These are phyloP conservation scores for Trichoderma atroviride DNA, from an alignment of 2,329 filamentous ascomycete species.

Conservation along the genomic window DNA sequence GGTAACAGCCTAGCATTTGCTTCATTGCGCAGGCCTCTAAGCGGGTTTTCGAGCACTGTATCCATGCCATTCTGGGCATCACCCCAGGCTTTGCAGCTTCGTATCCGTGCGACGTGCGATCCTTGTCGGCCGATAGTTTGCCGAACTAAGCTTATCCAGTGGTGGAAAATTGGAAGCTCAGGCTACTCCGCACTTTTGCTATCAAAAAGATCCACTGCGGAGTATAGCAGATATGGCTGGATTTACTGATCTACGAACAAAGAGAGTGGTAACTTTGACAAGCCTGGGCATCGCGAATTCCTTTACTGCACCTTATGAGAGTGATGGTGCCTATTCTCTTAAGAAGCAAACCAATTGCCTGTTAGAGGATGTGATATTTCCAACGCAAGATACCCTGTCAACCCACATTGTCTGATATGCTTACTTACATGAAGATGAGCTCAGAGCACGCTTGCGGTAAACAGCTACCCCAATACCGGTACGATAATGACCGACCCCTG, in stretches of 20 bases:
- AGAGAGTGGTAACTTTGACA: background rate
- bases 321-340: background rate
- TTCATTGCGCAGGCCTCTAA: background rate
- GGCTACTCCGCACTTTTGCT: slow-evolving; percentile 15
- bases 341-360: background rate
- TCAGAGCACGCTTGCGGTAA: slow-evolving; percentile 4
- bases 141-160: slow-evolving; percentile 24
- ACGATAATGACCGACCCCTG: background rate
- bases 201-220: slow-evolving; percentile 9
- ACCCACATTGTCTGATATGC: slow-evolving; percentile 1
- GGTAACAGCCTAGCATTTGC: background rate
- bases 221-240: background rate
- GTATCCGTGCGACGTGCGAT: background rate
- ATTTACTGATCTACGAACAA: background rate
- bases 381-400: background rate
- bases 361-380: background rate
- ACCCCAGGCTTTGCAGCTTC: slow-evolving; percentile 20
- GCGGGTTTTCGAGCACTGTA: background rate
- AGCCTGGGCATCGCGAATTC: too few species aligned
- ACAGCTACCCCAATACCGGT: background rate
- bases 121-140: slow-evolving; percentile 9
- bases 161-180: slow-evolving; percentile 20
- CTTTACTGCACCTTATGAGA: too few species aligned
- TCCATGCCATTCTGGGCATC: background rate
- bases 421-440: background rate